Conservation (phyloP, 768 basidiomycete species). For the Mrakia blollopis region DNA sequence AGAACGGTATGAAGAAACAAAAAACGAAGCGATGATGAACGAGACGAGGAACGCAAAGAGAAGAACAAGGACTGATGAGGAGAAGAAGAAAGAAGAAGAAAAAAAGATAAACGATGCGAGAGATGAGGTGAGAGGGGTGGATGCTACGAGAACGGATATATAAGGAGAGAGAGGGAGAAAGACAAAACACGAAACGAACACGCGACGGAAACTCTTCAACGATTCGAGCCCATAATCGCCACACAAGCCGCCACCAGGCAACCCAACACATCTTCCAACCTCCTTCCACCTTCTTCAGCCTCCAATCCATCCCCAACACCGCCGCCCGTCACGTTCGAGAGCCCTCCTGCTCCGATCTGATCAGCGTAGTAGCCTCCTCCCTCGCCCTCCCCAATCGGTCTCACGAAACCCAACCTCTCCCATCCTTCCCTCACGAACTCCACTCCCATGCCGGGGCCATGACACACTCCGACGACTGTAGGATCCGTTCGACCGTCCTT, state of each 20-base stretch:
- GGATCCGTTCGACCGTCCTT: slow-evolving; percentile 26
- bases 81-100: not conserved
- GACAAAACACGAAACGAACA: not conserved
- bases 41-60: not conserved
- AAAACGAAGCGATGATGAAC: too few relatives aligned
- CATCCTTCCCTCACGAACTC: slow-evolving; percentile 32
- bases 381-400: slow-evolving; percentile 8
- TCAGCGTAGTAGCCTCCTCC: not conserved
- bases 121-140: not conserved
- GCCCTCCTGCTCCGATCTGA: not conserved
- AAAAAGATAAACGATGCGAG: not conserved
- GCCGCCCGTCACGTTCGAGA: not conserved
- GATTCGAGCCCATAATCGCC: slow-evolving; percentile 9
- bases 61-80: not conserved
- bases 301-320: not conserved
- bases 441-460: slow-evolving; percentile 20
- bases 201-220: not conserved
- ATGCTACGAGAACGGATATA: not conserved
- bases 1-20: too few relatives aligned
- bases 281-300: not conserved
- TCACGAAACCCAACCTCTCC: slow-evolving; percentile 29
- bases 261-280: slow-evolving; percentile 18
- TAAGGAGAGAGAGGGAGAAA: not conserved
- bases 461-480: slow-evolving; percentile 32
- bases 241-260: slow-evolving; percentile 24